Conservation (phyloP, 768 basidiomycete genomes). For the Lenzites betulinus region DNA sequence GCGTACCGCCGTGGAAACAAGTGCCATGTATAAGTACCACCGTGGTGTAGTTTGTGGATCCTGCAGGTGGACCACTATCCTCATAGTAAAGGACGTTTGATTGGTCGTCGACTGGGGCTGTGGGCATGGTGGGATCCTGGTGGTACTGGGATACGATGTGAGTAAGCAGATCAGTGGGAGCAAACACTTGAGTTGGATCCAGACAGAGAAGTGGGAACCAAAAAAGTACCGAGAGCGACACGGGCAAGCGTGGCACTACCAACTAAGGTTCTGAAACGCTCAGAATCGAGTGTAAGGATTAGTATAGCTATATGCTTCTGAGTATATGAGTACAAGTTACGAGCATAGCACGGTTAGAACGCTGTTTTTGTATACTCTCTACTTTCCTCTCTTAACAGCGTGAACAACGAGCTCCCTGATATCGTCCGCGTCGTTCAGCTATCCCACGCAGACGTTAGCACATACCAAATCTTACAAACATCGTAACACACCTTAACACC, state of each 20-base stretch:
- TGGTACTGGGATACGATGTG: not conserved
- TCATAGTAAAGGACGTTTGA: constrained; percentile 23
- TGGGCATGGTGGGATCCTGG: constrained; percentile 13
- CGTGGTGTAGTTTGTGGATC: constrained; percentile 13
- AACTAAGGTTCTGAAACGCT: not conserved
- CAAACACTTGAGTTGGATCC: not conserved
- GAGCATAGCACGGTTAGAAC: not conserved
- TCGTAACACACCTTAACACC: constrained; percentile 28
- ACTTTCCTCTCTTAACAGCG: constrained; percentile 3
- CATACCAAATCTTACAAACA: not conserved
- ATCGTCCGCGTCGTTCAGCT: constrained; percentile 19
- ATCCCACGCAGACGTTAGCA: not conserved
- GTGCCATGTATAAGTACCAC: constrained; percentile 21
- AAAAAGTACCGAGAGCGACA: not conserved
- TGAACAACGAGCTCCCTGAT: constrained; percentile 19
- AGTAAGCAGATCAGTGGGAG: not conserved
- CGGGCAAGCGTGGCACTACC: not conserved
- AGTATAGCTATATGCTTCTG: constrained; percentile 1
- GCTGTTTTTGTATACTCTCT: not conserved
- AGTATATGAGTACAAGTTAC: not conserved
- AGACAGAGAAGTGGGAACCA: no score
- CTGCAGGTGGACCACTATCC: constrained; percentile 18
- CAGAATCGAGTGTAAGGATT: not conserved
- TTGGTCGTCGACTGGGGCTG: constrained; percentile 15
- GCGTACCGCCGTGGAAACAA: constrained; percentile 20